Evolutionary conservation across 768 basidiomycete species (phyloP).

Genomic region (Crassisporium funariophilum): DNA sequence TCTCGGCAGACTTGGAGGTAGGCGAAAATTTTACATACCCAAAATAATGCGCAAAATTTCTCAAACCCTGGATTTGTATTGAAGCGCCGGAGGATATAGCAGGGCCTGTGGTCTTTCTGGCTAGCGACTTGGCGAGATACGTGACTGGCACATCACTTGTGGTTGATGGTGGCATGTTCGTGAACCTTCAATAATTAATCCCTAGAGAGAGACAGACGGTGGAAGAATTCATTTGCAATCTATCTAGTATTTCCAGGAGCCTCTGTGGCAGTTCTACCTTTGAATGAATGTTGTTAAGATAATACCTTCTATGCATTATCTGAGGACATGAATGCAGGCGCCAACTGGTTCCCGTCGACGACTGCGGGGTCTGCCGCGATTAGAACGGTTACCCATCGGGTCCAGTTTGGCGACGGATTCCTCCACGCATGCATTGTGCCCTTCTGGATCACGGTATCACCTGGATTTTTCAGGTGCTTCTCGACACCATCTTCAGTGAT

Average conservation of each 20-base stretch:
- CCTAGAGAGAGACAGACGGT: background rate
- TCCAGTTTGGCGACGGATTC: slow-evolving; percentile 54
- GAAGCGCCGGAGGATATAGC: slow-evolving; percentile 70
- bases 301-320: background rate
- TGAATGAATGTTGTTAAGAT: no score
- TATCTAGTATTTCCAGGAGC: no score
- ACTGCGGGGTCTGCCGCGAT: slow-evolving; percentile 57
- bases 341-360: slow-evolving; percentile 44
- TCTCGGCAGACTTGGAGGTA: slow-evolving; percentile 67
- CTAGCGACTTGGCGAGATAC: slow-evolving; percentile 71
- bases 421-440: slow-evolving; percentile 65
- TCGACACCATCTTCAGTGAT: slow-evolving; percentile 59
- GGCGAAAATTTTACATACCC: slow-evolving; percentile 16
- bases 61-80: background rate
- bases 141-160: slow-evolving; percentile 66
- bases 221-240: slow-evolving; percentile 2
- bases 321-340: slow-evolving; percentile 28
- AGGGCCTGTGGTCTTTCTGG: slow-evolving; percentile 74
- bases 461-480: slow-evolving; percentile 52
- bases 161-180: slow-evolving; percentile 75
- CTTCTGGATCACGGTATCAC: slow-evolving; percentile 57
- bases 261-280: no score
- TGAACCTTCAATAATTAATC: slow-evolving; percentile 60
- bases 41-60: background rate
- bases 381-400: slow-evolving; percentile 54